Conservation (phyloP, 495 filamentous ascomycete genomes). For the Aspergillus conjunctus region DNA sequence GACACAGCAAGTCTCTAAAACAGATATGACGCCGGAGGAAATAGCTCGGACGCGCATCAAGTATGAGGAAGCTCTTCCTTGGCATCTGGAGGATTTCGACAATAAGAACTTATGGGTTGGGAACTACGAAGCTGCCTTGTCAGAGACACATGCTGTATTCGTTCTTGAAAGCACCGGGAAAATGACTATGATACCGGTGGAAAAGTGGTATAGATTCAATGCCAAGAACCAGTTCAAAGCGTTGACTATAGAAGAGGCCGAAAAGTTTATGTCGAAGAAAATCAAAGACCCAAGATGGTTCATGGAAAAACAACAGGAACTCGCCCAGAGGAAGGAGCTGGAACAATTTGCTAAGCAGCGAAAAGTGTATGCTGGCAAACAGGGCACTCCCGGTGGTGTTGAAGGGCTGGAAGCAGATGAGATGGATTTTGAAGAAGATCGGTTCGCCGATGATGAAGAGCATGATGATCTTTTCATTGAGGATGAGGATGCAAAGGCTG, state of each 20-base stretch:
- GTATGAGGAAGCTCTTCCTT: constrained; percentile 93
- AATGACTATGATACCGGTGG: constrained; percentile 86
- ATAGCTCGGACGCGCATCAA: constrained; percentile 76
- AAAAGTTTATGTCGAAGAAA: constrained; percentile 75
- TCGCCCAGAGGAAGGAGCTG: constrained; percentile 50
- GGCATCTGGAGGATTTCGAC: constrained; percentile 96
- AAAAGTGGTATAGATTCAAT: constrained; percentile 93
- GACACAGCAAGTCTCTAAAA: constrained; percentile 69
- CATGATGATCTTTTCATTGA: constrained; percentile 75
- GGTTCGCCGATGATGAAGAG: constrained; percentile 89
- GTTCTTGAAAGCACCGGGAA: constrained; percentile 58
- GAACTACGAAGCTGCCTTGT: constrained; percentile 81
- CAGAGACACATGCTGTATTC: constrained; percentile 75
- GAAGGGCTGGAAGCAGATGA: constrained; percentile 61
- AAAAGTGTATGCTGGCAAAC: constrained; percentile 49
- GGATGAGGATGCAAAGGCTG: constrained; percentile 86
- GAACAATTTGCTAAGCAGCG: constrained; percentile 51
- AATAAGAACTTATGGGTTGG: constrained; percentile 92
- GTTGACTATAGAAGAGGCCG: constrained; percentile 81
- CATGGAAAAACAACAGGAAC: constrained; percentile 62
- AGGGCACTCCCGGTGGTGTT: constrained; percentile 31
- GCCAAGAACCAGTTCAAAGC: constrained; percentile 81
- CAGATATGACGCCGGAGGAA: constrained; percentile 79
- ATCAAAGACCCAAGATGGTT: constrained; percentile 75
- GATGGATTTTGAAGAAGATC: constrained; percentile 65